Conservation (phyloP, 352 stramenopile species). For the Phytophthora pisi region DNA sequence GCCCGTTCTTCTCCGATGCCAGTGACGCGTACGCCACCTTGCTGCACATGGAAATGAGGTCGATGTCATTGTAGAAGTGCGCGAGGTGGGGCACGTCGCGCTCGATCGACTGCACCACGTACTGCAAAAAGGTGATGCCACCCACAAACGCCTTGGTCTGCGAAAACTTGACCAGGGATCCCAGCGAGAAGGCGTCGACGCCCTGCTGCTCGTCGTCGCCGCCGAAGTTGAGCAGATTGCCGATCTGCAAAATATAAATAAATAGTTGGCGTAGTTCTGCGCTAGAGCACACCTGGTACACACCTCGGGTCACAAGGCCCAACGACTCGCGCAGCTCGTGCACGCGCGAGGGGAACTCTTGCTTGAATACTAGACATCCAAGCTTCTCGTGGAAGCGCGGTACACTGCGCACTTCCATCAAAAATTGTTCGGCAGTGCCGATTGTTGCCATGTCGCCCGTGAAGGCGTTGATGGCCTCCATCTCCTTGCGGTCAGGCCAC, state of each 20-base stretch:
- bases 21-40: slow-evolving; percentile 74
- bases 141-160: slow-evolving; percentile 88
- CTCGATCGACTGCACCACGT: slow-evolving; percentile 87
- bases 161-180: slow-evolving; percentile 84
- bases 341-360: slow-evolving; percentile 78
- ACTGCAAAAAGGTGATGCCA: slow-evolving; percentile 83
- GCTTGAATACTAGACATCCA: slow-evolving; percentile 81
- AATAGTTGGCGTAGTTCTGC: slow-evolving; percentile 76
- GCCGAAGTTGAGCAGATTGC: slow-evolving; percentile 81
- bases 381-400: slow-evolving; percentile 78
- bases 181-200: slow-evolving; percentile 74
- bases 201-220: slow-evolving; percentile 46
- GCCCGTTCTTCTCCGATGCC: slow-evolving; percentile 68
- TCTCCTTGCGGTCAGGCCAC: slow-evolving; percentile 80
- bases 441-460: slow-evolving; percentile 64
- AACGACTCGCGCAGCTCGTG: slow-evolving; percentile 82
- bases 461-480: slow-evolving; percentile 72
- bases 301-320: slow-evolving; percentile 73
- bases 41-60: slow-evolving; percentile 73
- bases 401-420: slow-evolving; percentile 73
- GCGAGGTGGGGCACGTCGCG: slow-evolving; percentile 75
- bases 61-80: slow-evolving; percentile 80
- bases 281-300: slow-evolving; percentile 84
- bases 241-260: slow-evolving; percentile 87
- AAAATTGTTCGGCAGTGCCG: slow-evolving; percentile 77